phyloP scores from a whole-genome alignment of 1,284 basidiomycete species.

The Exobasidium cylindrosporum region DNA sequence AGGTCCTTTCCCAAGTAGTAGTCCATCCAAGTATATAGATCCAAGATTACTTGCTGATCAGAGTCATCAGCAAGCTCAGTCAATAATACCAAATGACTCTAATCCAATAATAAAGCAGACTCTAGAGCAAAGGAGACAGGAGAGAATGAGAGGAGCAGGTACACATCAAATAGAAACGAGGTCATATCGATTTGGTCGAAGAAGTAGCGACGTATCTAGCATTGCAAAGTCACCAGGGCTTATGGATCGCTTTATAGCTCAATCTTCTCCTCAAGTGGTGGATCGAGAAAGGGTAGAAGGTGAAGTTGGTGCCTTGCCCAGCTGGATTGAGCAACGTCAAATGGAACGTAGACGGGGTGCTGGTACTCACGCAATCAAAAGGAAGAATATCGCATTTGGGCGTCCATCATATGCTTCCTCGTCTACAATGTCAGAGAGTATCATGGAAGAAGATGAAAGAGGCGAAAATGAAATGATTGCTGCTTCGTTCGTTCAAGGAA shows the following conservation, averaged over 20 bases:
- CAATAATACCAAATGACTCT: background rate
- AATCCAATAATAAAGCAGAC: background rate
- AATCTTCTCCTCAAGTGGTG: background rate
- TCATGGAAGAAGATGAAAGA: background rate
- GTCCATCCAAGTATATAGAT: background rate
- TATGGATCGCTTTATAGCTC: background rate
- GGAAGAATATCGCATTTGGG: background rate
- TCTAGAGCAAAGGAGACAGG: background rate
- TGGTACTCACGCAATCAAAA: slow-evolving; percentile 7
- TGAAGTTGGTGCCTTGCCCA: background rate
- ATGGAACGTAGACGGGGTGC: slow-evolving; percentile 3
- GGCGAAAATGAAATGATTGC: background rate
- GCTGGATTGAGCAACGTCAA: background rate
- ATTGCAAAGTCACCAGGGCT: background rate
- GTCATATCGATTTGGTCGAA: background rate
- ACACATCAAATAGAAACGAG: background rate
- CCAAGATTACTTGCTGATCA: background rate
- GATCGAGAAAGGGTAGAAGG: background rate
- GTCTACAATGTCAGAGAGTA: background rate
- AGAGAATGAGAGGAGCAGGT: background rate
- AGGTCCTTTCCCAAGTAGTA: background rate
- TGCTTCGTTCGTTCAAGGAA: no score
- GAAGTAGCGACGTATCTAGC: background rate
- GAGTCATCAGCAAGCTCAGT: background rate
- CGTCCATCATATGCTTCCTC: background rate